Percentiles rank a stretch among this genome's conserved stretches.
Evolutionary conservation across 208 protist species (phyloP).

Genomic region (Trypanosoma theileri): DNA sequence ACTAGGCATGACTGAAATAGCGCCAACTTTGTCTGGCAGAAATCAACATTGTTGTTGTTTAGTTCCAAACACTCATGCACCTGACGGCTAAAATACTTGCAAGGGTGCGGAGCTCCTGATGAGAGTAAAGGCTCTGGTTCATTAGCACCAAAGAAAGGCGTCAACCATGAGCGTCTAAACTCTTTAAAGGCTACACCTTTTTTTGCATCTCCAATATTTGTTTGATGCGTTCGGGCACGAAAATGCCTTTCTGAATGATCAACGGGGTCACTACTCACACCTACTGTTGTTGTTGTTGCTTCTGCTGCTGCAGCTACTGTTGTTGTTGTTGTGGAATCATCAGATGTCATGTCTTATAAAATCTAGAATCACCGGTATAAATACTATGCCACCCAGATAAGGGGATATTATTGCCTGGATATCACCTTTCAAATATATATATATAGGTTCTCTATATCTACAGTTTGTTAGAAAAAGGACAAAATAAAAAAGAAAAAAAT

Average conservation of each 20-base stretch:
- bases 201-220: slow-evolving; percentile 34
- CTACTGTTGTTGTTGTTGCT: not conserved
- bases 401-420: too few relatives aligned
- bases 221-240: slow-evolving; percentile 42
- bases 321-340: too few relatives aligned
- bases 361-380: too few relatives aligned
- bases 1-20: slow-evolving; percentile 71
- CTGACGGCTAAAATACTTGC: slow-evolving; percentile 53
- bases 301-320: too few relatives aligned
- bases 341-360: too few relatives aligned
- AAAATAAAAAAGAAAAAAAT: too few relatives aligned
- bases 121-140: slow-evolving; percentile 41
- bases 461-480: too few relatives aligned
- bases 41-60: slow-evolving; percentile 57
- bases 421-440: too few relatives aligned
- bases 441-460: too few relatives aligned
- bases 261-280: not conserved
- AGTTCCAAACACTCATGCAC: slow-evolving; percentile 67
- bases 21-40: slow-evolving; percentile 69
- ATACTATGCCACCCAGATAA: too few relatives aligned
- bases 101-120: slow-evolving; percentile 42
- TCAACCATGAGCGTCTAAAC: slow-evolving; percentile 58
- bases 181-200: slow-evolving; percentile 40
- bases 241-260: slow-evolving; percentile 20
- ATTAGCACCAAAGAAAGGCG: slow-evolving; percentile 81